Base-by-base conservation (phyloP, 148 eudicot species). In the Dysphania ambrosioides region DNA sequence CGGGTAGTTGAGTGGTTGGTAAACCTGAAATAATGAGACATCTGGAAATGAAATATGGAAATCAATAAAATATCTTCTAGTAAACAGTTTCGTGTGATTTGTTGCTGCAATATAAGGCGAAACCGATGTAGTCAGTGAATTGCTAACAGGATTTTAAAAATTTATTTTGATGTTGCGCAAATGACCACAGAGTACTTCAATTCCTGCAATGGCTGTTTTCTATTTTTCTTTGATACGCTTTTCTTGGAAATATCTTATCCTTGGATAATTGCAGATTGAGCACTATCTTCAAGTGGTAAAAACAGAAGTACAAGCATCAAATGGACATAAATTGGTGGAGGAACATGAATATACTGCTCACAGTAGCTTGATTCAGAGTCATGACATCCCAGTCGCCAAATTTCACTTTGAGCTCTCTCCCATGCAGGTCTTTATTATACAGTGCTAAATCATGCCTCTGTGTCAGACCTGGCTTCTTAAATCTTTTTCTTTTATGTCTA, bases 281-380 rank as follows among this genome's bases (percentile, higher is more conserved):
- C 98, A 95, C 85, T 90, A 90, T 88, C 86, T 95, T 73, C 98
- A 95, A 92, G 86, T 87, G 41, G 98, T 92, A 42, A 95, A 95
- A 84, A 87, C 96, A 18, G 96, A 95, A 88, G 93, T 95, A 75
- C 74, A 85, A 76, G 75, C 87, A 41, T 69, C 79, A 35, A 81
- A 73, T 42, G 84, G 70, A 40, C 87, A 82, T 58, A 79, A 82
- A 51, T 47, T 95, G 75, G 77, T 90, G 21, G 93, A 90, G 78
- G 98, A 90, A 85, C 87, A 92, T 36, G 98, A 92, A 86, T 95
- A 95, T 82, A 92, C 97, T 26, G 93, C 98, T 0, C 97, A 95
- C 78, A 95, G 98, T 74, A 92, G 97, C 80, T 86, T 87, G 82
- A 76, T 85, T 32, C 97, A 87, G 72, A 92, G 93, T 74, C 68